Evolutionary conservation across 768 basidiomycete genomes (phyloP).

Genomic region (Macrolepiota fuliginosa): DNA sequence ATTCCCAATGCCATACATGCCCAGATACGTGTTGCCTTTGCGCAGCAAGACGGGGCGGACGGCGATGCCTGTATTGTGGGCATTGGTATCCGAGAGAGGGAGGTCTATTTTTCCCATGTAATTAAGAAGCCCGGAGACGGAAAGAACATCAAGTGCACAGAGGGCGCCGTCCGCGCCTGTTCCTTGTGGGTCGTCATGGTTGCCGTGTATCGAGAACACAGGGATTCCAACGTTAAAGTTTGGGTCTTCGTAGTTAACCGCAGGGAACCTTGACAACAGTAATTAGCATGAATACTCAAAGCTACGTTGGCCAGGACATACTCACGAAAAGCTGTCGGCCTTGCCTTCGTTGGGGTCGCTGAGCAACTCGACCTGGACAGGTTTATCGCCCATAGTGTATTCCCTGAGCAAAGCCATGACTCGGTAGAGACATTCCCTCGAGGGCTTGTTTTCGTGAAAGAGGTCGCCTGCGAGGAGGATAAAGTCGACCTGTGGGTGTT

Average conservation of each 20-base stretch:
- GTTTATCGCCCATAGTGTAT: slow-evolving; percentile 84
- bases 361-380: slow-evolving; percentile 86
- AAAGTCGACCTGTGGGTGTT: slow-evolving; percentile 77
- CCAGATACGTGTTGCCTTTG: slow-evolving; percentile 86
- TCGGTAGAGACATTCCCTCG: slow-evolving; percentile 85
- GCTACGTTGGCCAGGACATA: slow-evolving; percentile 14
- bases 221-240: slow-evolving; percentile 96
- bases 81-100: slow-evolving; percentile 66
- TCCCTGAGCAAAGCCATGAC: slow-evolving; percentile 88
- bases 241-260: slow-evolving; percentile 94
- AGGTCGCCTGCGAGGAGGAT: slow-evolving; percentile 93
- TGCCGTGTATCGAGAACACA: slow-evolving; percentile 98
- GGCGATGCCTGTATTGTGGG: slow-evolving; percentile 71
- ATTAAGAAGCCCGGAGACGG: slow-evolving; percentile 90
- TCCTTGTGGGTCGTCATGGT: slow-evolving; percentile 99
- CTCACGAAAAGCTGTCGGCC: slow-evolving; percentile 79
- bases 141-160: slow-evolving; percentile 92
- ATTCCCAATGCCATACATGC: slow-evolving; percentile 94
- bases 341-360: slow-evolving; percentile 93
- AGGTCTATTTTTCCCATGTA: slow-evolving; percentile 98
- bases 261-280: slow-evolving; percentile 70
- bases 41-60: slow-evolving; percentile 88
- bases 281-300: not conserved
- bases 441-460: slow-evolving; percentile 97
- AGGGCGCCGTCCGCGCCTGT: slow-evolving; percentile 93